Evolutionary conservation across 768 basidiomycete species (phyloP).

Genomic region (Boletales sp.): DNA sequence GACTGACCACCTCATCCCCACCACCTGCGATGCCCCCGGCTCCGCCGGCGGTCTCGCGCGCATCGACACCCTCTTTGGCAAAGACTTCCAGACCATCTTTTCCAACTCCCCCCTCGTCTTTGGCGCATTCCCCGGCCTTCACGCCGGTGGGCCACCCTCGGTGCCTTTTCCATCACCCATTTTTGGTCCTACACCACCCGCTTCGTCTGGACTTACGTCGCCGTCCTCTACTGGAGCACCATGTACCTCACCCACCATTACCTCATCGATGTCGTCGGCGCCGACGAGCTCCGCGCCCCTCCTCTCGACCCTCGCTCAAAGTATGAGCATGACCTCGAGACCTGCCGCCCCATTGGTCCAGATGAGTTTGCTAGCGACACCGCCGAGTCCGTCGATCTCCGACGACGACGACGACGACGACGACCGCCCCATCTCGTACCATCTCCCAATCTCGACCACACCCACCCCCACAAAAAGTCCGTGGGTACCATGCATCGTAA

Average conservation of each 20-base stretch:
- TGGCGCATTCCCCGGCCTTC: slow-evolving; percentile 94
- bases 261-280: slow-evolving; percentile 95
- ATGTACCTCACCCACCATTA: slow-evolving; percentile 99
- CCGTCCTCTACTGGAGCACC: slow-evolving; percentile 92
- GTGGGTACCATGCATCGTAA: slow-evolving; percentile 55
- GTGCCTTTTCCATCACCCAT: slow-evolving; percentile 89
- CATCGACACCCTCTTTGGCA: slow-evolving; percentile 85
- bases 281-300: slow-evolving; percentile 66
- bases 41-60: slow-evolving; percentile 91
- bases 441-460: slow-evolving; percentile 50
- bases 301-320: slow-evolving; percentile 48
- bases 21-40: slow-evolving; percentile 87
- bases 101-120: slow-evolving; percentile 90
- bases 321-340: slow-evolving; percentile 76
- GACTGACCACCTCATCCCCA: slow-evolving; percentile 75
- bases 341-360: slow-evolving; percentile 30
- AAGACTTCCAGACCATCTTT: slow-evolving; percentile 75
- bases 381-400: slow-evolving; percentile 50
- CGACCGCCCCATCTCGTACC: slow-evolving; percentile 59
- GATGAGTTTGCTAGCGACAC: slow-evolving; percentile 32
- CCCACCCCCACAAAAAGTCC: background rate
- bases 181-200: slow-evolving; percentile 79
- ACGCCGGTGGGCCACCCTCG: slow-evolving; percentile 90
- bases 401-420: slow-evolving; percentile 57
- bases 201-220: slow-evolving; percentile 80